Percentiles rank a stretch among this genome's conserved stretches.
Evolutionary conservation across 1,284 basidiomycete species (phyloP).

Genomic region (Pseudomicrostroma phylloplanum): DNA sequence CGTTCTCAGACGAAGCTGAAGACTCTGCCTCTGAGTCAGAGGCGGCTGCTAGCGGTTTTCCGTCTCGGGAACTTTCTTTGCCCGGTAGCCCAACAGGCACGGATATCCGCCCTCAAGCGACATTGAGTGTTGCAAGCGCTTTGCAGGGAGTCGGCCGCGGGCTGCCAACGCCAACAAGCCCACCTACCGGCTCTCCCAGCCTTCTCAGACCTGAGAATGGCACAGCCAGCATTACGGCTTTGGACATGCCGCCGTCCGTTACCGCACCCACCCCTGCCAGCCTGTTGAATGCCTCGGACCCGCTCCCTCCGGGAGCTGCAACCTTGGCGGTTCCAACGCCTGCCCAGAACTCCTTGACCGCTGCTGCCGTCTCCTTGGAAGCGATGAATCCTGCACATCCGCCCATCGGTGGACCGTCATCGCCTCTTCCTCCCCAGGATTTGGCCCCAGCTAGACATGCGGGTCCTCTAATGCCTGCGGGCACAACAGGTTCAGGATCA

Average conservation of each 20-base stretch:
- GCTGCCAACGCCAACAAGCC: not conserved
- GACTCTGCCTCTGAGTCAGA: not conserved
- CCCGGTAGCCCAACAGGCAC: not conserved
- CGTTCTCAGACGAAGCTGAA: conserved; percentile 5
- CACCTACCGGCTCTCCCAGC: too few relatives aligned
- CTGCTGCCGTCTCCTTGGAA: conserved; percentile 5
- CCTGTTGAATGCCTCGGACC: not conserved
- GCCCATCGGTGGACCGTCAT: not conserved
- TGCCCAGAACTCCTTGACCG: conserved; percentile 1
- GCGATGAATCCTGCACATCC: not conserved
- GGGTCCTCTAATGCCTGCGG: not conserved
- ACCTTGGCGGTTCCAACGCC: conserved; percentile 7
- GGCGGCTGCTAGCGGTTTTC: not conserved
- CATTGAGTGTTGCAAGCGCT: not conserved
- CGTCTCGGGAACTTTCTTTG: not conserved
- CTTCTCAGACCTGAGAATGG: too few relatives aligned
- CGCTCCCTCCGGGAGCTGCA: conserved; percentile 15
- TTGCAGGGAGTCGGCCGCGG: not conserved
- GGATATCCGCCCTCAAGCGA: not conserved
- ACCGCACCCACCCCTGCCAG: not conserved
- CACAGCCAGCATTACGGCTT: not conserved
- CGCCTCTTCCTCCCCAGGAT: not conserved
- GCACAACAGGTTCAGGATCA: too few relatives aligned
- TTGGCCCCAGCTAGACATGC: not conserved
- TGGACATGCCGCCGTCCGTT: not conserved